Base-by-base conservation (phyloP, 2,329 filamentous ascomycete species). In the Verticillium longisporum region DNA sequence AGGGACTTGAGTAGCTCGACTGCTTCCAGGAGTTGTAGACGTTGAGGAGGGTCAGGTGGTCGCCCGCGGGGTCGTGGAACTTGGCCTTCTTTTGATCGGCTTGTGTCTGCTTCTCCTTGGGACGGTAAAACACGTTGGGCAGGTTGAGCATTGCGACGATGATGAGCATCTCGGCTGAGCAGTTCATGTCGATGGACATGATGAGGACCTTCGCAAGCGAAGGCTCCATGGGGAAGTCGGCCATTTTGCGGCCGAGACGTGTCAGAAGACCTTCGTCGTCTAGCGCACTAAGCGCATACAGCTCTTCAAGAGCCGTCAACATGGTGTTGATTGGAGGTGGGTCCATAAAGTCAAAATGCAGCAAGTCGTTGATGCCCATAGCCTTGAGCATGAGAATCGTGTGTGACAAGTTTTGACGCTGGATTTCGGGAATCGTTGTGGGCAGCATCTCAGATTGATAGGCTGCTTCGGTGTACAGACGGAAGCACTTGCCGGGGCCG, bases 271-370 rank as follows among this genome's bases (percentile, higher is more conserved):
- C 95, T 81, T 99, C 95, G 68, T 99, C 94, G 66, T 99, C 95
- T 0, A 99, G 81, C 0, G 94, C 94, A 3, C 89, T 92, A 11
- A 99, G 80, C 0, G 92, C 92, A 70, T 99, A 99, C 0, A 99
- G 81, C 72, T 98, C 95, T 75, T 99, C 96, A 3, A 99, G 80
- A 0, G 95, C 95, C 57, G 92, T 96, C 65, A 99, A 83, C 92
- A 98, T 97, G 13, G 95, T 98, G 70, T 98, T 97, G 34, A 95
- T 95, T 0, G 95, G 95, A 0, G 95, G 95, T 0, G 95, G 93
- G 69, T 99, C 95, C 94, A 99, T 98, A 69, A 99, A 99, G 75
- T 98, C 94, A 70, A 99, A 99, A 71, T 96, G 92, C 13, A 99
- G 82, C 1, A 99, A 80, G 71, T 99, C 95, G 71, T 99, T 98